phyloP scores from a whole-genome alignment of 2,329 filamentous ascomycete species.

The Cordyceps tenuipes region DNA sequence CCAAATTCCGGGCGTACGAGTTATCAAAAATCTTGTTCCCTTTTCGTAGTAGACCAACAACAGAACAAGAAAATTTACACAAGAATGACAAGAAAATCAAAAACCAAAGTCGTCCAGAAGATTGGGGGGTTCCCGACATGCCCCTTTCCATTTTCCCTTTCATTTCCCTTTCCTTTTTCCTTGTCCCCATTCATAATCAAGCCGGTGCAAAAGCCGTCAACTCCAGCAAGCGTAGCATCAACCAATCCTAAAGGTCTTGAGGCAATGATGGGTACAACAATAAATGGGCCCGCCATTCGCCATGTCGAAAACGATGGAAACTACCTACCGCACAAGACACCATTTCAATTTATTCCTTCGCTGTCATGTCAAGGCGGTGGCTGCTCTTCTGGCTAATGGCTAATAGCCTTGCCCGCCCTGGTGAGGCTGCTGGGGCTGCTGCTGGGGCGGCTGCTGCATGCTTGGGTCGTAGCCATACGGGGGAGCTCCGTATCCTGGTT shows the following conservation, averaged over 20 bases:
- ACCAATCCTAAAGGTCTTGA: background rate
- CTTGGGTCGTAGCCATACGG: conserved; percentile 42
- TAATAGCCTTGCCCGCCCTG: conserved; percentile 35
- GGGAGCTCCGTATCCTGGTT: conserved; percentile 29
- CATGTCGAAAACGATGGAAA: background rate
- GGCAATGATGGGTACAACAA: background rate
- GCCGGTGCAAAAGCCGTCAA: conserved; percentile 3
- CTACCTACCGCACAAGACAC: background rate
- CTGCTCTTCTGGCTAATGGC: background rate
- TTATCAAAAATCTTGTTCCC: background rate
- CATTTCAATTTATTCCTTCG: background rate
- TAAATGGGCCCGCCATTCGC: conserved; percentile 6
- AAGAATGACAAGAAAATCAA: background rate
- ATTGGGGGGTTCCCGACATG: background rate
- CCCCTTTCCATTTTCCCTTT: background rate
- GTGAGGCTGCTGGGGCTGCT: conserved; percentile 19
- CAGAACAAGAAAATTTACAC: conserved; percentile 11
- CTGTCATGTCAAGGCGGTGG: background rate
- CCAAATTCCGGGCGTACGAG: background rate
- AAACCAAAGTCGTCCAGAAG: background rate
- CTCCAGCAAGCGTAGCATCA: conserved; percentile 8
- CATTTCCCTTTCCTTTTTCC: background rate
- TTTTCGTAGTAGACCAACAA: conserved; percentile 6
- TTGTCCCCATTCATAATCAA: conserved; percentile 3
- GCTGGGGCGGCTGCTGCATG: conserved; percentile 31